These are phyloP conservation scores for Ophiostoma novo-ulmi DNA, from an alignment of 2,329 filamentous ascomycete species.

Conservation along the genomic window DNA sequence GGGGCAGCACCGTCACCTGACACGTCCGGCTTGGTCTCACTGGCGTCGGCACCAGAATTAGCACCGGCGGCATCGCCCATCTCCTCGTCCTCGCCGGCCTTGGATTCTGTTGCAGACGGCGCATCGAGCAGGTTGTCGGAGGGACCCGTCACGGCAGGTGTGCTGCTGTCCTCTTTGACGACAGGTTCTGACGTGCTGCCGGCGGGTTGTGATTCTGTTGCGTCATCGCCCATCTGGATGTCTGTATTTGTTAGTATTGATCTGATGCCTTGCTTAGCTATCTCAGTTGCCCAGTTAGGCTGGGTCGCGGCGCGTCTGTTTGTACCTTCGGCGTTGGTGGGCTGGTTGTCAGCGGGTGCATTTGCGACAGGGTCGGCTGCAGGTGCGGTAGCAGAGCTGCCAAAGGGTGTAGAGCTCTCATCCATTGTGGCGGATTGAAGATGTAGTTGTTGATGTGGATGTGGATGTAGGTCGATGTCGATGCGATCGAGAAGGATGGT, in stretches of 20 bases:
- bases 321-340: constrained; percentile 8
- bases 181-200: constrained; percentile 38
- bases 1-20: constrained; percentile 16
- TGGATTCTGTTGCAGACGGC: constrained; percentile 41
- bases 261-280: neutral
- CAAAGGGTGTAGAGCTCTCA: neutral
- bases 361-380: neutral
- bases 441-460: neutral
- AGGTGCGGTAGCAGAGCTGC: constrained; percentile 2
- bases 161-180: constrained; percentile 58
- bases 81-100: constrained; percentile 66
- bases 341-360: neutral
- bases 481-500: neutral
- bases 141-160: constrained; percentile 48
- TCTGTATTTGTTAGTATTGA: constrained; percentile 40
- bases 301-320: neutral
- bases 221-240: constrained; percentile 56
- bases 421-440: constrained; percentile 1
- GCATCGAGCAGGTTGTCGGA: constrained; percentile 65
- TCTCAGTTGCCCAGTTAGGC: neutral
- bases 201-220: constrained; percentile 26
- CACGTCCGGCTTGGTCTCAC: constrained; percentile 23
- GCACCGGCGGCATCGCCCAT: constrained; percentile 57
- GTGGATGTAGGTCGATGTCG: neutral
- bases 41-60: constrained; percentile 12